These are phyloP conservation scores for Aurinia saxatilis DNA, from an alignment of 345 rosid genomes.

Conservation along the genomic window DNA sequence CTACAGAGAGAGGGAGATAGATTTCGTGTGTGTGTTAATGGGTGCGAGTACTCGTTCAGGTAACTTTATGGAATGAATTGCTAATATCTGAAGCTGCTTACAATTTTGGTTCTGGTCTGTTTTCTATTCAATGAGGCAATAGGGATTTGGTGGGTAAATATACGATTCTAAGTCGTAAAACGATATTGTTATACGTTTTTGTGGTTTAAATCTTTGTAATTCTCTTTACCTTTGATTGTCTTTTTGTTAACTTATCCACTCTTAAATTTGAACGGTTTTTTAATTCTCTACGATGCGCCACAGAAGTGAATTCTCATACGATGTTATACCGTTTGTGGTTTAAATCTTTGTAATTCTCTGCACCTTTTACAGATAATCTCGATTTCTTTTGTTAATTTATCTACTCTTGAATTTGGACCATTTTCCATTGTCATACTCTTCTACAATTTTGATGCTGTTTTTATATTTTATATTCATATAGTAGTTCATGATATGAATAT, in stretches of 20 bases:
- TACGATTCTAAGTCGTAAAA: not conserved
- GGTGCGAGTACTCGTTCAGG: slow-evolving; percentile 14
- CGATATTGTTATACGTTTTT: slow-evolving; percentile 2
- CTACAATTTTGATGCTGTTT: not conserved
- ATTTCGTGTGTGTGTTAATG: not conserved
- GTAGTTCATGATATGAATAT: not conserved
- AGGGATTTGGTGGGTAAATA: slow-evolving; percentile 26
- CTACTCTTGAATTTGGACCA: too few relatives aligned
- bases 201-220: not conserved
- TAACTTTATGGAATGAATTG: not conserved
- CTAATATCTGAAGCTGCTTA: slow-evolving; percentile 9
- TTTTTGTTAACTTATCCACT: not conserved
- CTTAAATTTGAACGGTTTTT: not conserved
- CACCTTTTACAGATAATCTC: not conserved
- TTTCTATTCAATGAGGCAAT: not conserved
- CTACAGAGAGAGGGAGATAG: not conserved
- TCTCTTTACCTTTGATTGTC: not conserved
- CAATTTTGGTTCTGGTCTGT: slow-evolving; percentile 12
- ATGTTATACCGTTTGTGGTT: not conserved
- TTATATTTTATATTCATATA: not conserved
- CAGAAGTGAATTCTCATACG: too few relatives aligned
- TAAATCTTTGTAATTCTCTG: not conserved
- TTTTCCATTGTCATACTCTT: too few relatives aligned
- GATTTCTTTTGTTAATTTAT: not conserved
- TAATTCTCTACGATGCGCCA: too few relatives aligned